Evolutionary conservation across 768 basidiomycete genomes (phyloP).

Genomic region (Suillus sp.): DNA sequence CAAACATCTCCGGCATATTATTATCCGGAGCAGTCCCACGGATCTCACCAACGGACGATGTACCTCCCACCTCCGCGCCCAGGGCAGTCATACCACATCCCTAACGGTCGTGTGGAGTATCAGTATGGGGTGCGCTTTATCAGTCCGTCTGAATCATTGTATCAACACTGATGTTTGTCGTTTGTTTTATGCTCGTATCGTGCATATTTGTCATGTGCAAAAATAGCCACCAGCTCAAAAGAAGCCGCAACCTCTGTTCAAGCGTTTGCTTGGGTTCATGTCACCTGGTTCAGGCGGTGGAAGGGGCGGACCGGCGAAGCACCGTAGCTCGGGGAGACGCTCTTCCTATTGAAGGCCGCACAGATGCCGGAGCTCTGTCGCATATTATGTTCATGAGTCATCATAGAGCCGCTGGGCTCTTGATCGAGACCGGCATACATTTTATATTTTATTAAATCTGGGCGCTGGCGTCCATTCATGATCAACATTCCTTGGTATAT

Average conservation of each 20-base stretch:
- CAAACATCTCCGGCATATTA: conserved; percentile 26
- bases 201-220: conserved; percentile 6
- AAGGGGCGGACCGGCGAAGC: conserved; percentile 24
- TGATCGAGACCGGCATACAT: not conserved
- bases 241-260: conserved; percentile 35
- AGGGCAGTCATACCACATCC: conserved; percentile 27
- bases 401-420: no score
- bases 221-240: conserved; percentile 34
- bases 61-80: conserved; percentile 32
- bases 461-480: not conserved
- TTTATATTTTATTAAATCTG: not conserved
- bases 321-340: conserved; percentile 20
- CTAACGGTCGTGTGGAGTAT: conserved; percentile 23
- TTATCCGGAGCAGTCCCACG: conserved; percentile 16
- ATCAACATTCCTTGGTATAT: not conserved
- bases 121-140: conserved; percentile 32
- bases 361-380: not conserved
- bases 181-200: conserved; percentile 14
- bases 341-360: conserved; percentile 23
- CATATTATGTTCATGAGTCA: not conserved
- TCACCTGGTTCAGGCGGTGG: conserved; percentile 29
- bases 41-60: conserved; percentile 18
- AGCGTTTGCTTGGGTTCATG: conserved; percentile 32
- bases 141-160: conserved; percentile 16
- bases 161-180: conserved; percentile 19